phyloP scores from a whole-genome alignment of 768 basidiomycete genomes.

The Termitomyces sp. region DNA sequence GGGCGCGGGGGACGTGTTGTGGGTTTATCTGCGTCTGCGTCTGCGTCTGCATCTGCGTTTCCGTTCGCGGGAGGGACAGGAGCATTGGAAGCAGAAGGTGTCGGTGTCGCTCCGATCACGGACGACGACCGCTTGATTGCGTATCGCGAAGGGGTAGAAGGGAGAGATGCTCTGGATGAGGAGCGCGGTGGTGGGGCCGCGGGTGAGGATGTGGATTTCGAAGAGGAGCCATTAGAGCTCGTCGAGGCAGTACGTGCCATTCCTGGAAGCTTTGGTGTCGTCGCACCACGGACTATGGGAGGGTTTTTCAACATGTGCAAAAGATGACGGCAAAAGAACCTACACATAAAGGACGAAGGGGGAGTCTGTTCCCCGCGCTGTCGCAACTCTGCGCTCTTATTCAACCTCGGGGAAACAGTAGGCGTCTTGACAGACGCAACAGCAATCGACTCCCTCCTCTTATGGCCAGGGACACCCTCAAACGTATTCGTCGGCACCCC shows the following conservation, averaged over 20 bases:
- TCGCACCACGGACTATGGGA: conserved; percentile 43
- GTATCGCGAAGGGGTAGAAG: conserved; percentile 17
- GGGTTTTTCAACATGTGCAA: too few species aligned
- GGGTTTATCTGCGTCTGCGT: not conserved
- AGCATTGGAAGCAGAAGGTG: conserved; percentile 1
- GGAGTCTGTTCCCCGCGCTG: conserved; percentile 57
- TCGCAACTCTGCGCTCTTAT: conserved; percentile 74
- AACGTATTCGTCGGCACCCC: conserved; percentile 46
- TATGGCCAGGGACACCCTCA: conserved; percentile 83
- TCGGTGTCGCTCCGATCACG: conserved; percentile 27
- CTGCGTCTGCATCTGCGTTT: not conserved
- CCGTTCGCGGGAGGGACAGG: not conserved
- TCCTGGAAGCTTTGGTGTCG: conserved; percentile 38
- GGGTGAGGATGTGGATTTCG: not conserved
- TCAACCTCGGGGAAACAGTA: conserved; percentile 63
- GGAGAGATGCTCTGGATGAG: conserved; percentile 27
- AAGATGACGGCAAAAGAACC: conserved; percentile 28
- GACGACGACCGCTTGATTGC: conserved; percentile 13
- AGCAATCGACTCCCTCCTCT: conserved; percentile 69
- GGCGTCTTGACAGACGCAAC: conserved; percentile 70
- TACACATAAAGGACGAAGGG: conserved; percentile 70
- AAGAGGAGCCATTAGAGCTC: conserved; percentile 21
- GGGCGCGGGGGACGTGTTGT: conserved; percentile 39
- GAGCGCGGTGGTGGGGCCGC: conserved; percentile 4
- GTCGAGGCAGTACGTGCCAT: conserved; percentile 43